phyloP scores from a whole-genome alignment of 208 protist species.

The Wallacemonas rigidus region DNA sequence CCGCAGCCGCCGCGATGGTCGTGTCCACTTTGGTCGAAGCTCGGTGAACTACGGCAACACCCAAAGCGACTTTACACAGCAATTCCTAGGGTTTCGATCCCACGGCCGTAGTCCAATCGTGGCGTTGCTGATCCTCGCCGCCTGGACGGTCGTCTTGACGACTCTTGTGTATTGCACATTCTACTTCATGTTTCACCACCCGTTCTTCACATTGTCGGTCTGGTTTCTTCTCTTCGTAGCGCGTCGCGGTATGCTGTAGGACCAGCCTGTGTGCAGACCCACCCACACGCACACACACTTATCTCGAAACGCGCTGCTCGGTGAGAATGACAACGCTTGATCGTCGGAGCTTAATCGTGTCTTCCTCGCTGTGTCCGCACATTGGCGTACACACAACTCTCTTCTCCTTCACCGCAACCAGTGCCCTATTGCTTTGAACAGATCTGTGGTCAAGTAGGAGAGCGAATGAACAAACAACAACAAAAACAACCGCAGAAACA shows the following conservation, averaged over 20 bases:
- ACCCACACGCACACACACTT: too few relatives aligned
- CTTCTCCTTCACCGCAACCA: too few relatives aligned
- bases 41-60: slow-evolving; percentile 43
- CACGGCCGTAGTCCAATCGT: slow-evolving; percentile 70
- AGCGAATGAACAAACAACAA: too few relatives aligned
- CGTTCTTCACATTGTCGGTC: slow-evolving; percentile 63
- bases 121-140: slow-evolving; percentile 63
- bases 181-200: slow-evolving; percentile 64
- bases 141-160: slow-evolving; percentile 63
- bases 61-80: slow-evolving; percentile 69
- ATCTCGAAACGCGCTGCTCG: too few relatives aligned
- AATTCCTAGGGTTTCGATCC: slow-evolving; percentile 65
- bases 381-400: too few relatives aligned
- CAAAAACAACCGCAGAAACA: too few relatives aligned
- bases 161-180: slow-evolving; percentile 54
- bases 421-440: too few relatives aligned
- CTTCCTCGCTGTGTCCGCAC: too few relatives aligned
- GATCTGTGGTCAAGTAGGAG: too few relatives aligned
- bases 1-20: slow-evolving; percentile 41
- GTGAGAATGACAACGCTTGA: too few relatives aligned
- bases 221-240: slow-evolving; percentile 57
- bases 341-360: too few relatives aligned
- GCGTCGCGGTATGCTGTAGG: slow-evolving; percentile 35
- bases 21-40: slow-evolving; percentile 62
- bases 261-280: neutral